Percentiles rank a stretch among this genome's conserved stretches.
Evolutionary conservation across 768 basidiomycete genomes (phyloP).

Genomic region (Amanita pallidorosea): DNA sequence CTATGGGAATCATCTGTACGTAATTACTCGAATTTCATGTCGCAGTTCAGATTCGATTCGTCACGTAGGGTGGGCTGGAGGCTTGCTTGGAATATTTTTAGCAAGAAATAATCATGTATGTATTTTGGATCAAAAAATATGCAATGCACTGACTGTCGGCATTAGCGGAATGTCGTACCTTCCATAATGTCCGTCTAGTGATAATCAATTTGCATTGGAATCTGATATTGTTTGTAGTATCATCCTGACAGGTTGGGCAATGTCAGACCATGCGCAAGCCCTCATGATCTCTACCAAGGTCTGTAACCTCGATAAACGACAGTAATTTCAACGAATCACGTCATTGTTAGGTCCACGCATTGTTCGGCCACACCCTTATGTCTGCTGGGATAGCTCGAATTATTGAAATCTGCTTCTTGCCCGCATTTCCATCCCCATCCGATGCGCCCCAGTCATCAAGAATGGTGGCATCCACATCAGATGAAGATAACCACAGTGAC

Average conservation of each 20-base stretch:
- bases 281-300: constrained; percentile 80
- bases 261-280: constrained; percentile 83
- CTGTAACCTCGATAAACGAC: not conserved
- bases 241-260: constrained; percentile 88
- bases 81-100: constrained; percentile 78
- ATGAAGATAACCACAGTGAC: constrained; percentile 53
- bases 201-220: not conserved
- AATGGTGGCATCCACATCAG: constrained; percentile 6
- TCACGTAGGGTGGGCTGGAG: constrained; percentile 79
- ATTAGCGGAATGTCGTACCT: constrained; percentile 70
- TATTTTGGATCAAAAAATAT: not conserved
- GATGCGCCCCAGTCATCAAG: constrained; percentile 10
- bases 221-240: constrained; percentile 35
- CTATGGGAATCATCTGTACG: constrained; percentile 66
- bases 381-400: constrained; percentile 72
- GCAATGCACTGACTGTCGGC: not conserved
- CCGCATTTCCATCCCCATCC: constrained; percentile 17
- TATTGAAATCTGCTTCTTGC: constrained; percentile 76
- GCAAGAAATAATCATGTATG: constrained; percentile 65
- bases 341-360: constrained; percentile 55
- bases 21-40: not conserved
- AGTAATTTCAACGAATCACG: not conserved
- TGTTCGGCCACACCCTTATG: constrained; percentile 83
- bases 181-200: constrained; percentile 51
- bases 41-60: constrained; percentile 3